A percentile compares a stretch with the other conserved stretches of the same genome.
Conservation (phyloP, 2,329 filamentous ascomycete genomes). For the Cladosporium sp. region DNA sequence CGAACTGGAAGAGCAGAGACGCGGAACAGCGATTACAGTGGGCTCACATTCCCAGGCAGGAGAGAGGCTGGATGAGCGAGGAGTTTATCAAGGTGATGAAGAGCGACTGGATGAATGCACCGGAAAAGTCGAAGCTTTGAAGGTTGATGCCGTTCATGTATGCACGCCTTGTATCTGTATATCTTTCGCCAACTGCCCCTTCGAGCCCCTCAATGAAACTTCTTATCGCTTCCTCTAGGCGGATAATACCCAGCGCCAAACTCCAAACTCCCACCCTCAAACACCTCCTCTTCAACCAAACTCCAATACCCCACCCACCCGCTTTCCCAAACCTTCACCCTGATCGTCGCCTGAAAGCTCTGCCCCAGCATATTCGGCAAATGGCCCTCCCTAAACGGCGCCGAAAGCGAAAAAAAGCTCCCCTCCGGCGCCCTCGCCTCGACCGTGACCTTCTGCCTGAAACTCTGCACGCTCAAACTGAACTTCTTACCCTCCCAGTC, state of each 20-base stretch:
- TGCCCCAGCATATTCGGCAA: conserved; percentile 39
- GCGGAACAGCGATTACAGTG: conserved; percentile 23
- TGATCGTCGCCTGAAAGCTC: conserved; percentile 42
- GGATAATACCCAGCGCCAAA: conserved; percentile 46
- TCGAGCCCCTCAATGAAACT: conserved; percentile 26
- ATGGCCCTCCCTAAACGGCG: conserved; percentile 43
- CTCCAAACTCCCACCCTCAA: conserved; percentile 41
- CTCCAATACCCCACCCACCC: conserved; percentile 36
- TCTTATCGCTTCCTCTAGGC: conserved; percentile 33
- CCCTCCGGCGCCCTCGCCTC: conserved; percentile 36
- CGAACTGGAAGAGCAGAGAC: conserved; percentile 29
- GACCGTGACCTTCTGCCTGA: conserved; percentile 37
- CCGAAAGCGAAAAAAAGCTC: conserved; percentile 40
- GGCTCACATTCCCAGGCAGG: conserved; percentile 20
- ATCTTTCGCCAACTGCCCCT: not conserved
- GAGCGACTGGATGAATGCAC: conserved; percentile 17
- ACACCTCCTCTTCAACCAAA: conserved; percentile 34
- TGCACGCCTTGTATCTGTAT: not conserved
- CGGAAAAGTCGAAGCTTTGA: conserved; percentile 9
- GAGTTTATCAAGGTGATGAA: conserved; percentile 21
- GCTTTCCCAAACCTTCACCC: conserved; percentile 37
- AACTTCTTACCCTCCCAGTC: conserved; percentile 38
- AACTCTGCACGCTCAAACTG: conserved; percentile 33
- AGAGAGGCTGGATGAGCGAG: conserved; percentile 26
- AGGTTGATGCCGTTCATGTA: not conserved